phyloP scores from a whole-genome alignment of 1,284 basidiomycete genomes.

The Peniophora sp. region DNA sequence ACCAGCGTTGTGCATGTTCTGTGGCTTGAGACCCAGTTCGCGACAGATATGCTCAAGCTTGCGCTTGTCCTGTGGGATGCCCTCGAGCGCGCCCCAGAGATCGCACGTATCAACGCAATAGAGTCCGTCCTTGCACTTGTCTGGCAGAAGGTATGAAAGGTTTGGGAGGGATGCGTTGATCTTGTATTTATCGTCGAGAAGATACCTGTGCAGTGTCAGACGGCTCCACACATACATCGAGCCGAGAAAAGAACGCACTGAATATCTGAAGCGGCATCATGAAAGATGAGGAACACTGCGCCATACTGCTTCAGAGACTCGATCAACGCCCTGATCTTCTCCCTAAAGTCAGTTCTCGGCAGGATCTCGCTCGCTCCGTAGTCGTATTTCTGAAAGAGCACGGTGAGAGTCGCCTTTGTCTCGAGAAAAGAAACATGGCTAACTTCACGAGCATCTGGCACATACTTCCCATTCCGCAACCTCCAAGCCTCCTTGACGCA shows the following conservation, averaged over 20 bases:
- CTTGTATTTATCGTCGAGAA: slow-evolving; percentile 27
- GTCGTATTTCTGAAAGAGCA: slow-evolving; percentile 45
- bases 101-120: slow-evolving; percentile 69
- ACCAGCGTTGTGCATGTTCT: slow-evolving; percentile 73
- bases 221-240: not conserved
- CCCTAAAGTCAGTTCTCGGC: slow-evolving; percentile 42
- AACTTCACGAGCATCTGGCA: slow-evolving; percentile 55
- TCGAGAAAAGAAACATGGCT: slow-evolving; percentile 13
- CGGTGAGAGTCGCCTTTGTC: not conserved
- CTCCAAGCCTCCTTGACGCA: slow-evolving; percentile 55
- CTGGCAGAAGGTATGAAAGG: slow-evolving; percentile 50
- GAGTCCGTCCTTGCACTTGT: slow-evolving; percentile 41
- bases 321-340: slow-evolving; percentile 44
- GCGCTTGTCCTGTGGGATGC: slow-evolving; percentile 42
- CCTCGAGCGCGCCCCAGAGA: slow-evolving; percentile 64
- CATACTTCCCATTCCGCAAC: slow-evolving; percentile 50
- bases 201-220: slow-evolving; percentile 30
- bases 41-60: slow-evolving; percentile 51
- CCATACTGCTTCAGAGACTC: slow-evolving; percentile 32
- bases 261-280: slow-evolving; percentile 67
- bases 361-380: slow-evolving; percentile 57
- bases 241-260: slow-evolving; percentile 36
- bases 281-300: slow-evolving; percentile 74
- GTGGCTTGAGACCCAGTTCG: slow-evolving; percentile 48
- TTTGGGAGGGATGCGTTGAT: slow-evolving; percentile 46